Evolutionary conservation across 345 rosid genomes (phyloP), one percentile per base, ranked within the genome.

Genomic region (Xanthoceras sorbifolium): DNA sequence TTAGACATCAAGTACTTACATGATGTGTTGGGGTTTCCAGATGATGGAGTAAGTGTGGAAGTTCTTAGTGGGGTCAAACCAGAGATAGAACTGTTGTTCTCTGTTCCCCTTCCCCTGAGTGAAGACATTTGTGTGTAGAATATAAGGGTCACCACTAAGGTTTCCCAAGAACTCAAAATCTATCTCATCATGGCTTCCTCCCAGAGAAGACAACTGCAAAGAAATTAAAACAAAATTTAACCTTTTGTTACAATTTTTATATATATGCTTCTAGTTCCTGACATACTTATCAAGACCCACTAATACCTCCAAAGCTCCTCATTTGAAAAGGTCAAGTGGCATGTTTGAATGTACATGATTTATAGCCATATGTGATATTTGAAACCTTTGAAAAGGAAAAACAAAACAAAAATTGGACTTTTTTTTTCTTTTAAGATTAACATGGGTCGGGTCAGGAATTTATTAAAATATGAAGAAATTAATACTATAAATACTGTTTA

Each of bases 151-250:
- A 15, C 93, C 95, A 25, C 84, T 89, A 3, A 85, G 67, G 26
- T 91, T 91, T 26, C 93, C 96, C 73, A 90, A 75, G 85, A 91
- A 91, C 71, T 91, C 96, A 38, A 91, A 90, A 34, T 91, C 96
- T 31, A 91, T 91, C 66, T 91, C 96, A 74, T 91, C 96, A 38
- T 81, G 84, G 31, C 76, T 81, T 75, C 84, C 75, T 69, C 94
- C 94, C 78, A 76, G 78, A 0, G 92, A 89, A 0, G 87, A 85
- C 68, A 91, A 76, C 91, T 89, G 84, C 80, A 75, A 64, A 32
- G 29, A 31, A n/a, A n/a, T n/a, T 3, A 66, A 5, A 14, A 22
- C 40, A 36, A 2, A 36, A 5, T 36, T 36, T 36, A 29, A n/a
- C 15, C 1, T 20, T 44, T 28, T 36, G 61, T 26, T 18, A 62